Conservation (phyloP, 495 filamentous ascomycete species). For the Annulohypoxylon nitens region DNA sequence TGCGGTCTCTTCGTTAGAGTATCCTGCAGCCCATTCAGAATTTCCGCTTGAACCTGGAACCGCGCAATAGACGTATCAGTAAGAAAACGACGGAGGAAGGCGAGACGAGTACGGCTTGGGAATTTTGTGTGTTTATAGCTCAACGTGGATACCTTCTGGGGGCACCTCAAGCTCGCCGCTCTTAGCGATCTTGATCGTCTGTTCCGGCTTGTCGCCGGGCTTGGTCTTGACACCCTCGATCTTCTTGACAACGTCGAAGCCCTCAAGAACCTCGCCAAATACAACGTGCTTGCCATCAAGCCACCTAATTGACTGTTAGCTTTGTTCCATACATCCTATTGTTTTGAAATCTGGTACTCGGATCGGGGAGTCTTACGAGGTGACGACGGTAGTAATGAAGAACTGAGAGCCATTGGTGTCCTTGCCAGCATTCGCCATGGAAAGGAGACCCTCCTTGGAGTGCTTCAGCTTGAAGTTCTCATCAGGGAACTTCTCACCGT, state of each 20-base stretch:
- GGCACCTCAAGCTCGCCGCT: conserved; percentile 91
- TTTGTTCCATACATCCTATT: background rate
- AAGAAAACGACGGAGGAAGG: conserved; percentile 46
- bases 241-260: conserved; percentile 88
- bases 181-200: conserved; percentile 89
- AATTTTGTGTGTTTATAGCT: conserved; percentile 76
- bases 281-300: conserved; percentile 91
- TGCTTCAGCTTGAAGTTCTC: conserved; percentile 99
- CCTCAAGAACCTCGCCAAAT: conserved; percentile 91
- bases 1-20: conserved; percentile 40
- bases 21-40: conserved; percentile 50
- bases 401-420: conserved; percentile 99
- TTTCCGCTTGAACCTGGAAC: conserved; percentile 48
- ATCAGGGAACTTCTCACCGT: conserved; percentile 93
- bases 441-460: conserved; percentile 71
- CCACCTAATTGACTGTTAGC: conserved; percentile 68
- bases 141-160: conserved; percentile 97
- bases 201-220: conserved; percentile 77
- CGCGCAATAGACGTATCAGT: conserved; percentile 49
- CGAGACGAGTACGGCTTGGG: conserved; percentile 34
- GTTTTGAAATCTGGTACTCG: background rate
- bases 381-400: conserved; percentile 92
- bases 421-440: conserved; percentile 97
- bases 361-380: conserved; percentile 68
- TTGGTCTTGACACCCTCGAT: conserved; percentile 85